Percentiles rank a stretch among this genome's conserved stretches.
phyloP scores from a whole-genome alignment of 78 protist genomes.

The Pelomyxa schiedti region DNA sequence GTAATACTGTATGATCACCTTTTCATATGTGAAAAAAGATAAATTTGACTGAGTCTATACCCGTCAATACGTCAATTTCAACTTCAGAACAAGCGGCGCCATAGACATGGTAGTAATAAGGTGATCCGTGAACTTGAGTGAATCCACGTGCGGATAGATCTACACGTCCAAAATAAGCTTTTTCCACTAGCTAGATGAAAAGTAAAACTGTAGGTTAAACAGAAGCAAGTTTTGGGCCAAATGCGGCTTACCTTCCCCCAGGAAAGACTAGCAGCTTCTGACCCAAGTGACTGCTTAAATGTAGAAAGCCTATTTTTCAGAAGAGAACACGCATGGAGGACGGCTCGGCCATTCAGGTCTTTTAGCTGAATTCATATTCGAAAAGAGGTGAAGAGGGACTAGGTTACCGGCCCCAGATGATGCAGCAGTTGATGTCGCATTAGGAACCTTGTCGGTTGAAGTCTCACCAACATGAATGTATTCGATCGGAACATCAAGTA shows the following conservation, averaged over 20 bases:
- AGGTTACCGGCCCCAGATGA: constrained; percentile 17
- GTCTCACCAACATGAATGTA: constrained; percentile 70
- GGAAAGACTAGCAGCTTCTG: background rate
- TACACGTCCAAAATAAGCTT: constrained; percentile 64
- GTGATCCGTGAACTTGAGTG: constrained; percentile 8
- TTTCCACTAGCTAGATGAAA: constrained; percentile 17
- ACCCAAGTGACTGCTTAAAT: constrained; percentile 12
- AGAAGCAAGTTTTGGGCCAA: too few species aligned
- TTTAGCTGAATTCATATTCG: constrained; percentile 53
- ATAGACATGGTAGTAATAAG: constrained; percentile 61
- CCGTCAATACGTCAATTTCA: constrained; percentile 69
- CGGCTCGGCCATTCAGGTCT: constrained; percentile 90
- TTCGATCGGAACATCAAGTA: constrained; percentile 48
- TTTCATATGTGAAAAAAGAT: too few species aligned
- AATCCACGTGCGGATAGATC: constrained; percentile 78
- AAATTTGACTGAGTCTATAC: too few species aligned
- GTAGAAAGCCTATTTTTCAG: constrained; percentile 66
- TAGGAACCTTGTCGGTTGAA: constrained; percentile 68
- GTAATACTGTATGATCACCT: constrained; percentile 33
- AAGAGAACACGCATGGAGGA: constrained; percentile 76
- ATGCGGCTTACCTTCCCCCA: too few species aligned
- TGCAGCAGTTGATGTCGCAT: constrained; percentile 87
- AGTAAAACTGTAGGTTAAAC: too few species aligned
- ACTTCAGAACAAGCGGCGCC: constrained; percentile 83
- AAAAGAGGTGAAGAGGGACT: too few species aligned